Evolutionary conservation across 2,329 filamentous ascomycete genomes (phyloP), one percentile per base, ranked within the genome.

Genomic region (Fusarium sp.): DNA sequence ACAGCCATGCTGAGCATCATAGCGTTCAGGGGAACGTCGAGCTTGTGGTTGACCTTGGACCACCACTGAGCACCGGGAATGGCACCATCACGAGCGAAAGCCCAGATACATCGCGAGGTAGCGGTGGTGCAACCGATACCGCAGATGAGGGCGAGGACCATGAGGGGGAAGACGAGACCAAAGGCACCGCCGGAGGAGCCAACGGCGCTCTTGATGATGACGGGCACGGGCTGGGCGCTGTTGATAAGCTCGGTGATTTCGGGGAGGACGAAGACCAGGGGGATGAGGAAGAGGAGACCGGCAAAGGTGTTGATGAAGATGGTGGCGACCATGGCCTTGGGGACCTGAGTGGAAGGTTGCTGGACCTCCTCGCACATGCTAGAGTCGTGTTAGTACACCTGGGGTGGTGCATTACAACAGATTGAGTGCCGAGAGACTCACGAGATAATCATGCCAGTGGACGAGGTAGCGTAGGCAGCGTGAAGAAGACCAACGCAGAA

Each of bases 361-460:
- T 88, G 85, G 14, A 93, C 91, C 80, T 94, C 92, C 81, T 94
- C 92, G 76, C 91, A 93, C 92, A 93, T 94, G 71, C 89, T 92
- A 35, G 8, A 17, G n/a, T 3, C 20, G n/a, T 11, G 33, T 56
- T 53, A 55, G 67, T 59, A 73, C 27, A 46, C 17, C 36, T 8
- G 60, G 74, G 68, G 55, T 59, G 65, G 4, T 42, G 68, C 62
- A 16, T 14, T 12, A 7, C n/a, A 3, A n/a, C 29, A 5, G 7
- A 3, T 14, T 14, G 44, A n/a, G 3, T 20, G 14, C 11, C 36
- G 33, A 38, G 6, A 17, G 11, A 86, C 90, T 86, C 83, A 92
- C 90, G 90, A 92, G 79, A 94, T 92, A 67, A 94, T 92, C 92
- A 94, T 94, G 82, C 93, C 93, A 0, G 92, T 94, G 17, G 92